Percentiles rank a stretch among this genome's conserved stretches.
phyloP scores from a whole-genome alignment of 768 basidiomycete species.

The Royoungia palumana region DNA sequence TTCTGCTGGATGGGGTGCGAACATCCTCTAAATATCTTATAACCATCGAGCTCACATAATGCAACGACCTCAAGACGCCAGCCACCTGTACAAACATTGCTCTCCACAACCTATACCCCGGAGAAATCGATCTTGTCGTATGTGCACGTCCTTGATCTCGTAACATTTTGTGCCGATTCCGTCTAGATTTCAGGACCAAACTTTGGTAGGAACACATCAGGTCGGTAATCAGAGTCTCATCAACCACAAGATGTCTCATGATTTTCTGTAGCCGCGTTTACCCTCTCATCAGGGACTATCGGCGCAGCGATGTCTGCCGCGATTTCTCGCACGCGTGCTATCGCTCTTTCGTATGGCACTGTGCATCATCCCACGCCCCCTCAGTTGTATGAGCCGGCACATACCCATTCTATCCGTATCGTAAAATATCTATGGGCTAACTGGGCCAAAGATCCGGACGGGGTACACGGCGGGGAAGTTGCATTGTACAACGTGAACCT shows the following conservation, averaged over 20 bases:
- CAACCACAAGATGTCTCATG: conserved; percentile 1
- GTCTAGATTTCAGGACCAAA: conserved; percentile 81
- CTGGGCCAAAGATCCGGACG: conserved; percentile 72
- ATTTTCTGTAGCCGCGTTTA: conserved; percentile 63
- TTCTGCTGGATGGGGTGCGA: conserved; percentile 77
- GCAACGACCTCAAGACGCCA: conserved; percentile 56
- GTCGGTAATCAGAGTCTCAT: conserved; percentile 37
- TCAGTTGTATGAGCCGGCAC: conserved; percentile 63
- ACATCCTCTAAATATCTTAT: conserved; percentile 19
- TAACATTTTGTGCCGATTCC: neutral
- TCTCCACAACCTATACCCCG: conserved; percentile 83
- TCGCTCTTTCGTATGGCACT: conserved; percentile 87
- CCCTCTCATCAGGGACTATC: conserved; percentile 88
- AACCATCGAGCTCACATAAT: conserved; percentile 5
- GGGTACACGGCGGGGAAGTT: conserved; percentile 59
- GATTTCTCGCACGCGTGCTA: conserved; percentile 66
- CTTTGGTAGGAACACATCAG: conserved; percentile 78
- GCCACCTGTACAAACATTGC: conserved; percentile 91
- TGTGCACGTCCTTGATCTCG: conserved; percentile 21
- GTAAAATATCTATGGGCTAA: conserved; percentile 74
- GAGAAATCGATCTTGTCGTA: conserved; percentile 86
- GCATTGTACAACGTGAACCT: conserved; percentile 88
- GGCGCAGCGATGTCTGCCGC: conserved; percentile 85
- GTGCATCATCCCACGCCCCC: conserved; percentile 66
- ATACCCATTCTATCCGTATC: conserved; percentile 63